phyloP scores from a whole-genome alignment of 1,139 yeast species.

The Candida albicans region DNA sequence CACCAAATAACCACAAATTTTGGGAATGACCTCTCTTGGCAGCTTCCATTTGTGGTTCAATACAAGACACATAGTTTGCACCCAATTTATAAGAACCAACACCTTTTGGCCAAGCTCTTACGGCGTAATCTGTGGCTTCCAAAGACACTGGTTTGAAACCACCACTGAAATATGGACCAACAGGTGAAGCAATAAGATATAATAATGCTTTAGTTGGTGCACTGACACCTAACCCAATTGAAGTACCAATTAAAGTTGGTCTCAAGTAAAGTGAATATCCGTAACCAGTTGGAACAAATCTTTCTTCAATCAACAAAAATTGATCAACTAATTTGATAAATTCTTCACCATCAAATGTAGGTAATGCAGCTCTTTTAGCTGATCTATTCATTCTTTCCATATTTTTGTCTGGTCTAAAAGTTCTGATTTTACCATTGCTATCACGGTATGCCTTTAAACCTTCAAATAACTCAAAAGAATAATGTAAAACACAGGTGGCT shows the following conservation, averaged over 20 bases:
- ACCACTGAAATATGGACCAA: conserved; percentile 86
- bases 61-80: conserved; percentile 96
- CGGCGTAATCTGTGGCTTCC: conserved; percentile 93
- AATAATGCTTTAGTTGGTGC: conserved; percentile 78
- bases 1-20: conserved; percentile 94
- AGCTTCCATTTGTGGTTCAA: conserved; percentile 85
- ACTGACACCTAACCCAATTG: conserved; percentile 80
- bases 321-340: conserved; percentile 72
- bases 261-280: conserved; percentile 92
- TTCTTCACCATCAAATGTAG: conserved; percentile 77
- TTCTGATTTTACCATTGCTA: conserved; percentile 62
- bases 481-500: conserved; percentile 85
- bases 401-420: conserved; percentile 89
- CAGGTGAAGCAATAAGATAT: conserved; percentile 89
- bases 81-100: conserved; percentile 95
- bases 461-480: conserved; percentile 92
- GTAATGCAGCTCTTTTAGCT: conserved; percentile 84
- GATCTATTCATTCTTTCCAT: conserved; percentile 89
- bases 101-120: conserved; percentile 99
- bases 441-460: conserved; percentile 94
- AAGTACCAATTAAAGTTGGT: conserved; percentile 93
- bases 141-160: conserved; percentile 92
- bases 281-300: conserved; percentile 75
- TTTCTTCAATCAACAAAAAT: conserved; percentile 69
- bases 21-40: conserved; percentile 89